Evolutionary conservation across 2,329 filamentous ascomycete species (phyloP), one percentile per base, ranked within the genome.

Genomic region (Drechslerella dactyloides): DNA sequence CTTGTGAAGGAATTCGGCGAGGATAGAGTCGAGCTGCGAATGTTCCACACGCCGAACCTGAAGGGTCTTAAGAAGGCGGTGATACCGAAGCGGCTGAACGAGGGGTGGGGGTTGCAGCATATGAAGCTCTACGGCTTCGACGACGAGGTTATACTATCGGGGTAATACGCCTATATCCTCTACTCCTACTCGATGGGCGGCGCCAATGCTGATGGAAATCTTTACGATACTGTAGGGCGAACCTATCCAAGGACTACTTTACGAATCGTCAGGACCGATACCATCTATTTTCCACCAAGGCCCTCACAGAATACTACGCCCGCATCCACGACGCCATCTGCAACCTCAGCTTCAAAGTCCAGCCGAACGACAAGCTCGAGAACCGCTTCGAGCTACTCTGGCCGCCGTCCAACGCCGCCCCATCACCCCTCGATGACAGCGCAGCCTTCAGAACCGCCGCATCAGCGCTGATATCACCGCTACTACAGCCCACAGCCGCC

Each of bases 121-220:
- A 99, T 99, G 93, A 99, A 99, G 83, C 83, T 99, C 0, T 99
- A 99, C 76, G 94, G 94, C 0, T 83, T 96, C 21, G 94, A 99
- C 76, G 92, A 99, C 77, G 92, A 96, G 79, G 89, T 99, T 66
- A 93, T 99, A 74, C 86, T 99, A 76, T 96, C 93, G 6, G 93
- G 92, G 86, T 91, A 84, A 74, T 82, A 61, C 56, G 19, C n/a
- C 30, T 3, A 37, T 13, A 7, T 13, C 33, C 33, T 37, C 33
- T 37, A 37, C 13, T 37, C 6, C 33, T 7, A 23, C n/a, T 48
- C 8, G 19, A 24, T 1, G 51, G 15, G 23, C 27, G 33, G 3
- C 11, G 11, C 3, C 17, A 10, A 42, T 44, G n/a, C 53, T 33
- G 27, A 33, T 33, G 8, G 27, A 23, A 44, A n/a, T n/a, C 46